A percentile compares a stretch with the other conserved stretches of the same genome.
Evolutionary conservation across 345 rosid genomes (phyloP).

Genomic region (Hibiscus tridactylites): DNA sequence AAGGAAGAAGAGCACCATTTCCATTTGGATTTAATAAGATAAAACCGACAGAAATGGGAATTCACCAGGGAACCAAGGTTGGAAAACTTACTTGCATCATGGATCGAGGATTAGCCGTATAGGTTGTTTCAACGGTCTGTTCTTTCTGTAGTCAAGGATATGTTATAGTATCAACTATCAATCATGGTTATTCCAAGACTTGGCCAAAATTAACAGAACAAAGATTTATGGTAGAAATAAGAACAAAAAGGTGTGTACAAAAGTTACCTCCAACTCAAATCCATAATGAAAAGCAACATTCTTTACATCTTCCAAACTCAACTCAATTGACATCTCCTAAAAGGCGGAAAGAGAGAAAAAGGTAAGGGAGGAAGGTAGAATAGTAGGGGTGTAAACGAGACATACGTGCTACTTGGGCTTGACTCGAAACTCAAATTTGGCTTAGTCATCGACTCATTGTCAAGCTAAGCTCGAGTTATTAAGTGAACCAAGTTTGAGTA

Average conservation of each 20-base stretch:
- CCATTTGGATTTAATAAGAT: not conserved
- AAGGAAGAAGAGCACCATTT: not conserved
- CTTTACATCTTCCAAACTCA: conserved; percentile 93
- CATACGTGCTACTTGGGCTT: not conserved
- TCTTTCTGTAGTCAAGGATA: conserved; percentile 53
- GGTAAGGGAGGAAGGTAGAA: not conserved
- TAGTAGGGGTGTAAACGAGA: not conserved
- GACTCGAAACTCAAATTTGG: not conserved
- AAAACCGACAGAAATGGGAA: not conserved
- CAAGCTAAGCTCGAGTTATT: not conserved
- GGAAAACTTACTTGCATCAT: conserved; percentile 76
- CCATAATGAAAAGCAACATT: conserved; percentile 69
- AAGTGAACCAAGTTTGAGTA: not conserved
- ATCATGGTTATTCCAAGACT: not conserved
- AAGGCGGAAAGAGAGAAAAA: not conserved
- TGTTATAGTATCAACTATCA: not conserved
- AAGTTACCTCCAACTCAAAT: conserved; percentile 59
- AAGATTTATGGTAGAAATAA: not conserved
- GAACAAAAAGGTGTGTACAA: not conserved
- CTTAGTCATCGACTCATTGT: not conserved
- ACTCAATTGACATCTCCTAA: conserved; percentile 86
- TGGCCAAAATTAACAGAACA: not conserved
- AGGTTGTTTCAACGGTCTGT: conserved; percentile 65
- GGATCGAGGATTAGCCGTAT: conserved; percentile 66
- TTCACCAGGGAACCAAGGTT: not conserved